Evolutionary conservation across 352 stramenopile species (phyloP), one percentile per base, ranked within the genome.

Genomic region (Pythium sp.): DNA sequence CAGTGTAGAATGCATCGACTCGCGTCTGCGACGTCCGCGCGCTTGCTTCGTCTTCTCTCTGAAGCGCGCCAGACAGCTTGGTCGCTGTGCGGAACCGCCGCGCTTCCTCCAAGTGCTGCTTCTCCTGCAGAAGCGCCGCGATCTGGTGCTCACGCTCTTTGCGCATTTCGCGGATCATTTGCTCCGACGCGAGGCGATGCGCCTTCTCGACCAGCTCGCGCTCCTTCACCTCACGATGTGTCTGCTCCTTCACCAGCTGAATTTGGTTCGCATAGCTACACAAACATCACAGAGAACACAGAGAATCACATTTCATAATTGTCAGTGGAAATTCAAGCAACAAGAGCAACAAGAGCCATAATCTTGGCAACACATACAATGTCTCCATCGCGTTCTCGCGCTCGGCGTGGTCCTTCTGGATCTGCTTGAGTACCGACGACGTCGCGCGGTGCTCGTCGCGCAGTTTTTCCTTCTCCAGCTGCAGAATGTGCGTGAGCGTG

Each of bases 101-200:
- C 12, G 83, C 84, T 68, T 91, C 74, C 2, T 81, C 82, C 9
- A 91, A 67, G 32, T 93, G 84, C 59, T 84, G 71, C 38, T 88
- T 85, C 62, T 90, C 72, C 41, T 81, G 78, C 5, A 93, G 54
- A 28, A 91, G 62, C 20, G 77, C 70, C n/a, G 69, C 26, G 0
- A 93, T 70, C 36, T 91, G 73, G 36, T 76, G 72, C 62, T 93
- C 81, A 32, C 78, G 75, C 14, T 90, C 80, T 28, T 73, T 72
- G n/a, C 82, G 79, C 58, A 91, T 76, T 54, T 93, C 85, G 12
- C 81, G 80, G 47, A 91, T 71, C 73, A 93, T 84, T 53, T 91
- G 76, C 59, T 87, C 82, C 3, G 82, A 91, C 1, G 80, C 85
- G 32, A 81, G 65, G 41, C 81, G 80, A 26, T 91, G 84, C 3